These are phyloP conservation scores for Erodium maritimum DNA, from an alignment of 345 rosid species.

Conservation along the genomic window DNA sequence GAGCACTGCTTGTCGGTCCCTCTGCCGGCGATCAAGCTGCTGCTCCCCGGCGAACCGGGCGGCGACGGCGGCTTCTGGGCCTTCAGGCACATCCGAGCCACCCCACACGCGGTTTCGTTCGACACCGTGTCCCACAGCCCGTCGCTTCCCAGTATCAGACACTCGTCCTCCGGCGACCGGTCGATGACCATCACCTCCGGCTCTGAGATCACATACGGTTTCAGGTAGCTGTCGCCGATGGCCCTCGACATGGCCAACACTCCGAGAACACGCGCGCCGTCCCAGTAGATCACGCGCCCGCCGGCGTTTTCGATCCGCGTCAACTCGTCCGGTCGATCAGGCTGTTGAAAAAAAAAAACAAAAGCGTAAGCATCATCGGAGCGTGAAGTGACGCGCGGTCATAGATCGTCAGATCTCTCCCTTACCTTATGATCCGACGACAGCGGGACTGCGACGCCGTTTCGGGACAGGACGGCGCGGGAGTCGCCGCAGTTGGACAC, in stretches of 20 bases:
- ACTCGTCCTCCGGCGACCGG: conserved; percentile 41
- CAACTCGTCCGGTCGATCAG: conserved; percentile 82
- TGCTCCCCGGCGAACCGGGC: conserved; percentile 14
- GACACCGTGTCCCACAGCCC: conserved; percentile 80
- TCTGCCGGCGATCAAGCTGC: conserved; percentile 11
- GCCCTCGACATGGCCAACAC: conserved; percentile 72
- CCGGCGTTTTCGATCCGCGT: conserved; percentile 58
- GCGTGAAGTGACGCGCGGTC: too few species aligned
- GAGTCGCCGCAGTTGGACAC: conserved; percentile 87
- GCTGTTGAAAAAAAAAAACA: conserved; percentile 21
- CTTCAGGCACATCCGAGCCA: conserved; percentile 48
- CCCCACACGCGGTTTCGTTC: conserved; percentile 45
- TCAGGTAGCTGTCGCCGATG: conserved; percentile 55
- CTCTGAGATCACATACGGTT: conserved; percentile 54
- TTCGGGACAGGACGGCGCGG: conserved; percentile 74
- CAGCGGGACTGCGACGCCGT: conserved; percentile 60
- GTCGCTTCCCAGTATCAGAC: conserved; percentile 46
- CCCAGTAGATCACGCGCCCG: conserved; percentile 85
- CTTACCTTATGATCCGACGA: conserved; percentile 72
- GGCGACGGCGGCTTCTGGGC: conserved; percentile 19
- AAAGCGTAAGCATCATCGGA: not conserved
- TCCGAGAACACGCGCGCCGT: conserved; percentile 57
- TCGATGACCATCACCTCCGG: conserved; percentile 52
- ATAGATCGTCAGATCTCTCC: too few species aligned
- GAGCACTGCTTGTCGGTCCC: conserved; percentile 23